Base-by-base conservation (phyloP, 805 yeast species). In the Wickerhamiella bombiphila region DNA sequence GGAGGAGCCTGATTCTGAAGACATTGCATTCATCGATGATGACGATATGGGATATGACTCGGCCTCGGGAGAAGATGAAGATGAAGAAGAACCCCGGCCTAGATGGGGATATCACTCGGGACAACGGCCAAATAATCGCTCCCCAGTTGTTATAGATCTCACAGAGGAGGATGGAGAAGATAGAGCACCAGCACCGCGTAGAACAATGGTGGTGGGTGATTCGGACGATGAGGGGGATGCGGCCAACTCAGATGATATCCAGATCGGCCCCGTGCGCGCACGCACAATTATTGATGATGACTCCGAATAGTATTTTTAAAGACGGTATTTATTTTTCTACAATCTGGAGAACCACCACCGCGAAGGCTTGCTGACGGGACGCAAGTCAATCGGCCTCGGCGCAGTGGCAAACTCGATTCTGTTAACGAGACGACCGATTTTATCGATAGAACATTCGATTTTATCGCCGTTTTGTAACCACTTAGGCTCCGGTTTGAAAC, bases 401-500 rank as follows among this genome's bases (percentile, higher is more conserved):
- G 26, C 9, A 9, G 9, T 25, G 26, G 14, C 17, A 25, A 36
- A 41, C 19, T 22, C 51, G 30, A 67, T 58, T 31, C 48, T 51
- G 50, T 67, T 69, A 15, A 42, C 43, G 34, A 69, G 56, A 3
- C 63, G 42, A 3, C 74, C 74, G 21, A 69, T 59, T 3, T 58
- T 52, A 21, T 63, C 66, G 22, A 69, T 52, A 35, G 52, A 52
- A 39, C 69, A 58, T 36, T 57, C 64, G 13, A 65, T 63, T 2
- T 52, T 55, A 44, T 70, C 74, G 7, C 66, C 68, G 43, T 70
- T 51, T 37, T 53, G 49, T 22, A 70, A 53, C 62, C 65, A 69
- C 45, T 48, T 55, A 25, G 61, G 63, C n/a, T n/a, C n/a, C 15
- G 64, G 64, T 20, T 51, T 55, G 45, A 59, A 53, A 4, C 74